Evolutionary conservation across 2,329 filamentous ascomycete genomes (phyloP).

Genomic region (Trichoderma cornu-damae): DNA sequence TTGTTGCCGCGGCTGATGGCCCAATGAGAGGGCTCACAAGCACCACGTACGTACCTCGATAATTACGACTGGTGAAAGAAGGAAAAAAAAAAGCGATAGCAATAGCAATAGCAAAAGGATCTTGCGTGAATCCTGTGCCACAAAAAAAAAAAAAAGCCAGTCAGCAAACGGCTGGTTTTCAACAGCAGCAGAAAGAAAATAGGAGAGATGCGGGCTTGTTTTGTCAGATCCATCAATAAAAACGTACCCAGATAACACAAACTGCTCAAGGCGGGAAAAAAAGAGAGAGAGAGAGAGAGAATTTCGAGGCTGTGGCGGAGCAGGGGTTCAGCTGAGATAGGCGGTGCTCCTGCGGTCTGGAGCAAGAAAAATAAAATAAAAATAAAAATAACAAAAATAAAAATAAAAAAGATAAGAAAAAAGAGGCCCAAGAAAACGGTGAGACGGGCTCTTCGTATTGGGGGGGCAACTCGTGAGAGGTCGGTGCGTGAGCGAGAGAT

Average conservation of each 20-base stretch:
- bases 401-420: constrained; percentile 6
- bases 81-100: background rate
- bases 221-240: constrained; percentile 12
- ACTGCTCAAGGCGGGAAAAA: background rate
- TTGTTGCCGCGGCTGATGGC: background rate
- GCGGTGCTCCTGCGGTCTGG: no score
- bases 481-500: constrained; percentile 11
- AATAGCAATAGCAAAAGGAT: background rate
- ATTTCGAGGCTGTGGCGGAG: constrained; percentile 9
- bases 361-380: no score
- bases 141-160: no score
- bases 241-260: constrained; percentile 15
- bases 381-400: no score
- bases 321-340: background rate
- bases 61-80: background rate
- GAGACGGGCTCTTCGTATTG: constrained; percentile 15
- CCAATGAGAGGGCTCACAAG: constrained; percentile 9
- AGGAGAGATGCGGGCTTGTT: background rate
- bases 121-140: background rate
- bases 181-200: background rate
- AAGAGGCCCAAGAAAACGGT: constrained; percentile 1
- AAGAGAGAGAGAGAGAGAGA: background rate
- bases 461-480: constrained; percentile 10
- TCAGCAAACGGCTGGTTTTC: constrained; percentile 11
- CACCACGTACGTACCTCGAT: constrained; percentile 14